Conservation (phyloP, 371 early-diverging fungal genomes). For the Dinochytrium kinnereticum region DNA sequence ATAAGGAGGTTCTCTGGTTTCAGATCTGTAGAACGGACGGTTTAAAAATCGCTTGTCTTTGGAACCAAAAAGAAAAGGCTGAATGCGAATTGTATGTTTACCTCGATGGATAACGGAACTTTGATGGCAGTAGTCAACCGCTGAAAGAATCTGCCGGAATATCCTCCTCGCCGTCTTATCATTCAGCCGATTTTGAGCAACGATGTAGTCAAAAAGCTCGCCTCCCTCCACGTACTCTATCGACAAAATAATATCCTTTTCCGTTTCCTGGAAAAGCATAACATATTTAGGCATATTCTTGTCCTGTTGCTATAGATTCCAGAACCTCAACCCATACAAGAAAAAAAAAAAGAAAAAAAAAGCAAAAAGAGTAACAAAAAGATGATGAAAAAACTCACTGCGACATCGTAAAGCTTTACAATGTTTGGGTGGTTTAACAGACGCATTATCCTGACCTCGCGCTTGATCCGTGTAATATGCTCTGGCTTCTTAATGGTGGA, state of each 20-base stretch:
- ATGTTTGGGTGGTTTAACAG: conserved; percentile 83
- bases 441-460: conserved; percentile 90
- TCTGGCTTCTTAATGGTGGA: conserved; percentile 80
- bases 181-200: conserved; percentile 65
- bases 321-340: no score
- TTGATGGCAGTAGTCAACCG: conserved; percentile 72
- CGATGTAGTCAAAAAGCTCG: conserved; percentile 71
- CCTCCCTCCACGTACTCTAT: conserved; percentile 76
- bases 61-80: neutral
- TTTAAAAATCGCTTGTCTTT: neutral
- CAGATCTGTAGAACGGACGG: conserved; percentile 2
- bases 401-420: conserved; percentile 88
- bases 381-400: conserved; percentile 36
- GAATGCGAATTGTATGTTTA: conserved; percentile 19
- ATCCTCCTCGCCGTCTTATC: conserved; percentile 71
- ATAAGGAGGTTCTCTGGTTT: conserved; percentile 71
- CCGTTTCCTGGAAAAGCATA: no score
- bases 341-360: no score
- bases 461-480: conserved; percentile 71
- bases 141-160: conserved; percentile 73
- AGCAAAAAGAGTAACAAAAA: no score
- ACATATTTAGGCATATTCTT: no score
- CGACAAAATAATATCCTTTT: conserved; percentile 75
- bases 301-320: no score
- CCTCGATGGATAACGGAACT: conserved; percentile 76